Percentiles rank a stretch among this genome's conserved stretches.
These are phyloP conservation scores for Ceratocystiopsis minuta DNA, from an alignment of 2,329 filamentous ascomycete genomes.

Conservation along the genomic window DNA sequence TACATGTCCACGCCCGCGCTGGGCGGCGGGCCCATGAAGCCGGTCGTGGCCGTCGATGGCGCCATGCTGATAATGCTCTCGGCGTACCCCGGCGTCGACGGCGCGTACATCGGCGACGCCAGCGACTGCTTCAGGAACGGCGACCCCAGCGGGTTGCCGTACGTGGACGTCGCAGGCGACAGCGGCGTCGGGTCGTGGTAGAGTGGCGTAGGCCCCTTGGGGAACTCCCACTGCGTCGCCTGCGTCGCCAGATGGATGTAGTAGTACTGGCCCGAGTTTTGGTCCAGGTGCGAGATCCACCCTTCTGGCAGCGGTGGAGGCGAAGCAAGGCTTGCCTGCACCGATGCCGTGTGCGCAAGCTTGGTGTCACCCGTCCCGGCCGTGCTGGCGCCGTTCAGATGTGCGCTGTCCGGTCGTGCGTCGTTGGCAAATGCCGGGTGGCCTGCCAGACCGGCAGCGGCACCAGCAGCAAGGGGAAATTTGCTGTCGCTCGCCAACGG, in stretches of 20 bases:
- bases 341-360: constrained; percentile 26
- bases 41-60: constrained; percentile 51
- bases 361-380: constrained; percentile 3
- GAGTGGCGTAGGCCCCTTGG: constrained; percentile 82
- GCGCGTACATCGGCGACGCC: constrained; percentile 66
- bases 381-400: constrained; percentile 18
- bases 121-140: constrained; percentile 53
- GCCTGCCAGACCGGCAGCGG: constrained; percentile 22
- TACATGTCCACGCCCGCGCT: constrained; percentile 84
- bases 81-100: constrained; percentile 67
- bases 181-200: constrained; percentile 67
- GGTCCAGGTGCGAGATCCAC: constrained; percentile 94
- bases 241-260: constrained; percentile 94
- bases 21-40: constrained; percentile 77
- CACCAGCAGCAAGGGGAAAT: no score
- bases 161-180: constrained; percentile 63
- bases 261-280: constrained; percentile 93
- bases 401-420: constrained; percentile 29
- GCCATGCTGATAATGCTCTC: constrained; percentile 74
- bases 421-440: constrained; percentile 92
- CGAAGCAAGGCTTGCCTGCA: constrained; percentile 46
- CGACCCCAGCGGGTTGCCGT: constrained; percentile 55
- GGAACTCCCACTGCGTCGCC: constrained; percentile 97
- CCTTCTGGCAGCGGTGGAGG: constrained; percentile 90
- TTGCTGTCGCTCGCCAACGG: constrained; percentile 3